Conservation (phyloP, 2,329 filamentous ascomycete genomes). For the Geoglossum cookeanum region DNA sequence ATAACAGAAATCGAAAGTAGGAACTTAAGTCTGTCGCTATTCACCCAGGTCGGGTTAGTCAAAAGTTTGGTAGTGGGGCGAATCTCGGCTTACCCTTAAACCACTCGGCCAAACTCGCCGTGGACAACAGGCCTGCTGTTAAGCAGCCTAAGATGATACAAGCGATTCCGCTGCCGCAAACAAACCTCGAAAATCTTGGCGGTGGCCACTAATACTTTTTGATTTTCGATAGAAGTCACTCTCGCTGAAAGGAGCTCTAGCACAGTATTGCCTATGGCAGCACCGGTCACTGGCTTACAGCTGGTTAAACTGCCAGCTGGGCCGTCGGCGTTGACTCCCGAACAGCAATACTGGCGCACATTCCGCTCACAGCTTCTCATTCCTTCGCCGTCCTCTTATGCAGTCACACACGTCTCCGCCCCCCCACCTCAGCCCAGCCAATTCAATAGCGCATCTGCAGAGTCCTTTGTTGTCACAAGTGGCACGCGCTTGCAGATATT, state of each 20-base stretch:
- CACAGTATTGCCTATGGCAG: slow-evolving; percentile 42
- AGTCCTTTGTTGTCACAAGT: slow-evolving; percentile 83
- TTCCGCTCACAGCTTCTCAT: slow-evolving; percentile 86
- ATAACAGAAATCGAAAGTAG: slow-evolving; percentile 1
- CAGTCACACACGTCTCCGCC: slow-evolving; percentile 77
- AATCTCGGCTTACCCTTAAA: slow-evolving; percentile 1
- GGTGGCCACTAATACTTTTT: neutral
- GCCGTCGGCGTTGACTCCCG: slow-evolving; percentile 66
- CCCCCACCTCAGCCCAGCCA: slow-evolving; percentile 21
- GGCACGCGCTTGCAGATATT: slow-evolving; percentile 86
- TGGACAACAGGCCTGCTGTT: neutral
- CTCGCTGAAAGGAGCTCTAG: neutral
- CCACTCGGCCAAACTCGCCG: slow-evolving; percentile 5
- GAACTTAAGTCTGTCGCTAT: slow-evolving; percentile 3
- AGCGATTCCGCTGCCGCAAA: neutral
- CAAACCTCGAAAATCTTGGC: neutral
- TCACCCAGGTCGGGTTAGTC: neutral
- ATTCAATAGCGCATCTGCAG: slow-evolving; percentile 27
- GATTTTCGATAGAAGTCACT: neutral
- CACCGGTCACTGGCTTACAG: slow-evolving; percentile 62
- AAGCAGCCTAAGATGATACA: neutral
- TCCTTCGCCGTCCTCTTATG: slow-evolving; percentile 75
- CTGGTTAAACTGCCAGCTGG: slow-evolving; percentile 69
- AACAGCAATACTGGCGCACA: slow-evolving; percentile 90
- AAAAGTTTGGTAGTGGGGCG: neutral